These are phyloP conservation scores for Lathyrus tuberosus DNA, from an alignment of 306 rosid genomes.

Conservation along the genomic window DNA sequence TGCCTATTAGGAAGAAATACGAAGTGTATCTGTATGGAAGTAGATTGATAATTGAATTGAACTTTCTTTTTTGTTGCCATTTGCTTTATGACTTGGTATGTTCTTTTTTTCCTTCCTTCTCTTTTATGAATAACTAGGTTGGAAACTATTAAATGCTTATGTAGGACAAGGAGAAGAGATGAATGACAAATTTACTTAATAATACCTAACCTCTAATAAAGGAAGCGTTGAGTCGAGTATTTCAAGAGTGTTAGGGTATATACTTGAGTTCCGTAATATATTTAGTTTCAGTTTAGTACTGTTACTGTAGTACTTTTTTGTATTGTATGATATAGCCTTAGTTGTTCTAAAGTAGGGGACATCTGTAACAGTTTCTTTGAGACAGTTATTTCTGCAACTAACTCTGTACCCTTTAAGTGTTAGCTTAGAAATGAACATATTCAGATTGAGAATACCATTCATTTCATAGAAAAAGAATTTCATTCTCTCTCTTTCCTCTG, in stretches of 20 bases:
- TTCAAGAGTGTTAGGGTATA: not conserved
- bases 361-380: not conserved
- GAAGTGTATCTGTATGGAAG: not conserved
- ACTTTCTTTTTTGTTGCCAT: constrained; percentile 10
- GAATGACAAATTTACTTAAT: not conserved
- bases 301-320: not conserved
- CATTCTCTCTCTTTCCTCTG: too few relatives aligned
- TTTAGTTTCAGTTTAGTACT: not conserved
- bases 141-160: constrained; percentile 20
- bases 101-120: constrained; percentile 20
- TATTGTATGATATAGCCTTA: not conserved
- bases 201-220: not conserved
- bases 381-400: not conserved
- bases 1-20: constrained; percentile 23
- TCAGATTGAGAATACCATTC: not conserved
- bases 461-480: too few relatives aligned
- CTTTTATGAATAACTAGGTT: constrained; percentile 9
- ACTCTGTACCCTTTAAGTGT: not conserved
- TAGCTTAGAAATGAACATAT: not conserved
- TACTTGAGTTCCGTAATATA: not conserved
- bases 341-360: not conserved
- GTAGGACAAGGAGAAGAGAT: not conserved
- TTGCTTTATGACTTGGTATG: not conserved
- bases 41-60: constrained; percentile 7
- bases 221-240: not conserved